These are phyloP conservation scores for Yarrowia divulgata DNA, from an alignment of 805 yeast species.

Conservation along the genomic window DNA sequence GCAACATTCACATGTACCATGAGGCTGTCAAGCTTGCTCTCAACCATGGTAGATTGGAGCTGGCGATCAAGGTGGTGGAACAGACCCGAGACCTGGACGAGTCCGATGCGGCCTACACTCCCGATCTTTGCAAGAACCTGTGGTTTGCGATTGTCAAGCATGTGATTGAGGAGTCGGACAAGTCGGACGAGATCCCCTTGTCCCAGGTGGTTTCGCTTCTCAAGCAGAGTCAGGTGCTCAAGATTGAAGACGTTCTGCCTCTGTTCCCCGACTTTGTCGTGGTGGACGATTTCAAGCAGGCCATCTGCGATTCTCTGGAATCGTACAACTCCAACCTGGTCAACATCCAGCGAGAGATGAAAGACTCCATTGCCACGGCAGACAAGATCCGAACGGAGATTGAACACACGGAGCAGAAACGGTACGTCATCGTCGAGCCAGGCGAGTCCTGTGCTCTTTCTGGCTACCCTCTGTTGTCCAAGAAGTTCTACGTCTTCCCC, in stretches of 20 bases:
- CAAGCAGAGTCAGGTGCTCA: slow-evolving; percentile 50
- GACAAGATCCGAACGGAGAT: slow-evolving; percentile 68
- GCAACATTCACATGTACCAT: slow-evolving; percentile 71
- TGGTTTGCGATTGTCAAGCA: slow-evolving; percentile 73
- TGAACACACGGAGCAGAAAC: slow-evolving; percentile 49
- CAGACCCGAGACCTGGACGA: slow-evolving; percentile 61
- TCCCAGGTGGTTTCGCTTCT: slow-evolving; percentile 43
- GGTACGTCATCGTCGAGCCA: slow-evolving; percentile 75
- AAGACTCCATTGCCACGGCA: slow-evolving; percentile 67
- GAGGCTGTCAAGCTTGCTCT: slow-evolving; percentile 83
- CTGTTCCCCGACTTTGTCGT: slow-evolving; percentile 83
- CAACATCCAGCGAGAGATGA: slow-evolving; percentile 77
- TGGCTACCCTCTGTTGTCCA: slow-evolving; percentile 68
- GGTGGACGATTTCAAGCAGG: slow-evolving; percentile 83
- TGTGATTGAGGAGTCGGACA: slow-evolving; percentile 51
- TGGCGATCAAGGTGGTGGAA: slow-evolving; percentile 62
- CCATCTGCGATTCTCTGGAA: slow-evolving; percentile 80
- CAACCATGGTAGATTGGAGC: slow-evolving; percentile 61
- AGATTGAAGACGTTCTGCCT: slow-evolving; percentile 83
- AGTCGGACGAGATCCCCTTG: slow-evolving; percentile 47
- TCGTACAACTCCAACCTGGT: slow-evolving; percentile 59
- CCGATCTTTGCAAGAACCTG: slow-evolving; percentile 29
- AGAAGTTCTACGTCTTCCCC: slow-evolving; percentile 82
- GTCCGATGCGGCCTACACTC: slow-evolving; percentile 30
- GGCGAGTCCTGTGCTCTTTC: slow-evolving; percentile 85